Conservation (phyloP, 2,329 filamentous ascomycete genomes). For the Paraphoma chrysanthemicola region DNA sequence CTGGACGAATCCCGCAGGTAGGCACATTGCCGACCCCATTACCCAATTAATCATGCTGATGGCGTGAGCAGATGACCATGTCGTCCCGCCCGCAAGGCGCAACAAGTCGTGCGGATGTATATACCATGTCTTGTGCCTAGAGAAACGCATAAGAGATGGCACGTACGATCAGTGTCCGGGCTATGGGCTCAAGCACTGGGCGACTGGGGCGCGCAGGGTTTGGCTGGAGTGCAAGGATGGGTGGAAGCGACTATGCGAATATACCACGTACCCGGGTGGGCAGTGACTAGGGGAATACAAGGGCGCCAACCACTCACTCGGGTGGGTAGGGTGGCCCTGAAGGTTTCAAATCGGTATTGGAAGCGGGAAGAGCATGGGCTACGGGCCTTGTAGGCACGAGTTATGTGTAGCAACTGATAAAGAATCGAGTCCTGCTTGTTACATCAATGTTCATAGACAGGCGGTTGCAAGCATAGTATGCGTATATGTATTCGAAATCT, state of each 20-base stretch:
- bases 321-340: too few species aligned
- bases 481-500: slow-evolving; percentile 23
- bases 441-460: background rate
- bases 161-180: background rate
- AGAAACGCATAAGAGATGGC: background rate
- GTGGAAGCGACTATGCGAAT: background rate
- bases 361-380: background rate
- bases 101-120: background rate
- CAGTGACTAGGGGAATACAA: too few species aligned
- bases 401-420: too few species aligned
- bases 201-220: background rate
- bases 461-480: background rate
- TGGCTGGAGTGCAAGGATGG: background rate
- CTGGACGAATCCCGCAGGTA: too few species aligned
- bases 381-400: too few species aligned
- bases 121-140: background rate
- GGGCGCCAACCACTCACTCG: too few species aligned
- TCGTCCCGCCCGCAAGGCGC: background rate
- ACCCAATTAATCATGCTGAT: too few species aligned
- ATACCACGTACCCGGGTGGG: too few species aligned
- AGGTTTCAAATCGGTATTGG: background rate
- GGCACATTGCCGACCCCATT: too few species aligned
- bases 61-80: too few species aligned
- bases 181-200: background rate
- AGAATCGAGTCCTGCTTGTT: background rate